A percentile compares a stretch with the other conserved stretches of the same genome.
phyloP scores from a whole-genome alignment of 345 rosid genomes.

The Eucalyptus tenuipes region DNA sequence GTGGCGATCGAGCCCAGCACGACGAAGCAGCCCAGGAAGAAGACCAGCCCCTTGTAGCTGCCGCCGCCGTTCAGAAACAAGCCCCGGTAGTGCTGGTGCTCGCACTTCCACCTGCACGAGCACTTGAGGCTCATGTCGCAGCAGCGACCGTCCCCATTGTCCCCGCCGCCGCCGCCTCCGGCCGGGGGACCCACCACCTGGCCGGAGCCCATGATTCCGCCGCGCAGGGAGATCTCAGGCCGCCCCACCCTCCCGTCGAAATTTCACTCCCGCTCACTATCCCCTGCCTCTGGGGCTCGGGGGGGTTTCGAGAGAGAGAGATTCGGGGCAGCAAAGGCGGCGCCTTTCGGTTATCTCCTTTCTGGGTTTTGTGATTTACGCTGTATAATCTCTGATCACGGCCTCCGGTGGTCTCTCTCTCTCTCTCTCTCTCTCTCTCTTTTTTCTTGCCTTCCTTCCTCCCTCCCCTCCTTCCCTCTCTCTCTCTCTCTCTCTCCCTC shows the following conservation, averaged over 20 bases:
- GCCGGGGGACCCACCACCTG: not conserved
- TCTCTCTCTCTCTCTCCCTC: not conserved
- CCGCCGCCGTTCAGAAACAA: conserved; percentile 24
- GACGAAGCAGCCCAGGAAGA: conserved; percentile 41
- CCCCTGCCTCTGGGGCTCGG: not conserved
- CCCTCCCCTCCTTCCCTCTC: not conserved
- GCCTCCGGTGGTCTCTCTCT: not conserved
- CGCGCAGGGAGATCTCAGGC: not conserved
- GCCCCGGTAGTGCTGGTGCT: conserved; percentile 1
- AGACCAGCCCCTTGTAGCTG: conserved; percentile 18
- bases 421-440: not conserved
- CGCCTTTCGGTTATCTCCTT: not conserved
- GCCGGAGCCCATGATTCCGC: not conserved
- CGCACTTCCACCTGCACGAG: conserved; percentile 16
- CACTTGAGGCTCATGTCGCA: not conserved
- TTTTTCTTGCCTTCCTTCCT: not conserved
- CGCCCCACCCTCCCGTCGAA: not conserved
- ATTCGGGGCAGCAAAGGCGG: not conserved
- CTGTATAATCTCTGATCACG: not conserved
- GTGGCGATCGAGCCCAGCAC: conserved; percentile 51
- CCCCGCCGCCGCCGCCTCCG: not conserved
- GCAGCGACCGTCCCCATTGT: not conserved
- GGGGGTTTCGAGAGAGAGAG: not conserved
- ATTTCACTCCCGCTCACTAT: not conserved
- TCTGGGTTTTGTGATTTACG: not conserved